Evolutionary conservation across 2,329 filamentous ascomycete species (phyloP), one percentile per base, ranked within the genome.

Genomic region (Passalora sequoiae): DNA sequence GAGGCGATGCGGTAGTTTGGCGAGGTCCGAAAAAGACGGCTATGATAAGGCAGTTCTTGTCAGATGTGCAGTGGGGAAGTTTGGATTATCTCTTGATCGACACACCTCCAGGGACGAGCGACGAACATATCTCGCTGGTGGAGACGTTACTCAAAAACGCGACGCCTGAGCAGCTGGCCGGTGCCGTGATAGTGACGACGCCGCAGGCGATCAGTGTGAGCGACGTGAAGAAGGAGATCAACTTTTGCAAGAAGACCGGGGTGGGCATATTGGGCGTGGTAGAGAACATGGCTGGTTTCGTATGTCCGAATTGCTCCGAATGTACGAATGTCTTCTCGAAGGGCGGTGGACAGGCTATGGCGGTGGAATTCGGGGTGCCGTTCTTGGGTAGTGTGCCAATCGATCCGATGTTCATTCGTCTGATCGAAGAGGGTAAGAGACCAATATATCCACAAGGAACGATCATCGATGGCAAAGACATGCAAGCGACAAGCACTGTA

Each of bases 11-110:
- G 0, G 89, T 98, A 0, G 92, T 98, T 28, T 98, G 92, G 92
- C 80, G 92, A 40, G 92, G 92, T 0, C 92, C 92, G 2, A 98
- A 98, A 69, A 98, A 98, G 71, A 98, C 92, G 4, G 92, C 92
- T 38, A 98, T 98, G 92, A 88, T 98, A 46, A 81, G 89, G 29
- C 92, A 98, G 65, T 98, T 98, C 62, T 73, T 98, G 20, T 84
- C 86, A 1, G 89, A 96, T 60, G 89, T 96, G 4, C 75, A 87
- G 21, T 97, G 92, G 92, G 77, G 80, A 41, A 77, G 83, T 17
- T 79, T 87, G n/a, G 91, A 97, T 64, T 97, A 87, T 61, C 75
- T 98, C 0, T 77, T 98, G 46, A 87, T 98, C 60, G 92, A 98
- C 66, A 98, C 92, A 3, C 92, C 92, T 9, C 92, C 92, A 0